Percentiles rank a stretch among this genome's conserved stretches.
Evolutionary conservation across 768 basidiomycete species (phyloP).

Genomic region (Lactarius sanguifluus): DNA sequence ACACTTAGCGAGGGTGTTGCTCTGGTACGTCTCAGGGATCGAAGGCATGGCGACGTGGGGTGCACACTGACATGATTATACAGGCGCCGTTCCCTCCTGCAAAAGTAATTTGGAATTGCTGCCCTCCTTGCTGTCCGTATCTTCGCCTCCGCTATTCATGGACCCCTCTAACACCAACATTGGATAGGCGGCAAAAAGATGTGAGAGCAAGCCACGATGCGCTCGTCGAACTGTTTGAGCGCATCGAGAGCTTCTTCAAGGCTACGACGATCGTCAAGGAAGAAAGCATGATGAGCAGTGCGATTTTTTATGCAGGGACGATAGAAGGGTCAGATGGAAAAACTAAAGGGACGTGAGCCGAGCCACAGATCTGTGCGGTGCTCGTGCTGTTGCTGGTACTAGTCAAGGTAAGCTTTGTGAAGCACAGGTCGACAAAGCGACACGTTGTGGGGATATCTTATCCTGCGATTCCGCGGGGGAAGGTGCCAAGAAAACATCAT

Average conservation of each 20-base stretch:
- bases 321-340: not conserved
- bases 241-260: no score
- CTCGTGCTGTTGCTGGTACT: not conserved
- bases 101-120: not conserved
- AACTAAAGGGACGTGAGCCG: not conserved
- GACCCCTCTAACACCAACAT: no score
- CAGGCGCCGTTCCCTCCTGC: constrained; percentile 2
- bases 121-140: constrained; percentile 5
- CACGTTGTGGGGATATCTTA: no score
- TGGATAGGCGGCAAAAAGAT: no score
- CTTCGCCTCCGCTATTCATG: not conserved
- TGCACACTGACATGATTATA: not conserved
- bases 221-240: no score
- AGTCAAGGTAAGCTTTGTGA: no score
- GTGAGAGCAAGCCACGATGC: no score
- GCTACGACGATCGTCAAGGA: not conserved
- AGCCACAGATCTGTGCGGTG: not conserved
- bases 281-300: not conserved
- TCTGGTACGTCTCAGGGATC: not conserved
- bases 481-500: no score
- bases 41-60: fast-evolving
- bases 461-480: no score
- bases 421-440: no score
- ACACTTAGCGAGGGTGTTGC: not conserved
- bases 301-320: not conserved